Percentiles rank a stretch among this genome's conserved stretches.
phyloP scores from a whole-genome alignment of 805 yeast species.

The Yueomyces sinensis region DNA sequence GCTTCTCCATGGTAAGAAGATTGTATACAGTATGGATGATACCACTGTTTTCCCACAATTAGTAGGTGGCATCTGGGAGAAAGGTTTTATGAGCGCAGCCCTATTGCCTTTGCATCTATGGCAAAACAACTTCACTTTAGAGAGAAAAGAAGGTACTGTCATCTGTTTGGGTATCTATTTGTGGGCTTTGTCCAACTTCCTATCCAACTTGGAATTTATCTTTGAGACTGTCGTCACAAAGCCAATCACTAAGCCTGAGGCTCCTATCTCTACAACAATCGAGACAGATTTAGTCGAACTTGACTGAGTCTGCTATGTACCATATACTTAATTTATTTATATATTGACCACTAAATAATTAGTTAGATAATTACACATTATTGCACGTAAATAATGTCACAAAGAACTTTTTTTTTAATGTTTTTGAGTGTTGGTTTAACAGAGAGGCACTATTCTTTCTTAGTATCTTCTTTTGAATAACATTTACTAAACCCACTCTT shows the following conservation, averaged over 20 bases:
- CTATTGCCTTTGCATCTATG: slow-evolving; percentile 15
- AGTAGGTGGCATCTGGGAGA: slow-evolving; percentile 19
- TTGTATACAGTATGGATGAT: slow-evolving; percentile 18
- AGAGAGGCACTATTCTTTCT: too few relatives aligned
- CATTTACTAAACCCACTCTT: too few relatives aligned
- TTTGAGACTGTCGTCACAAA: slow-evolving; percentile 4
- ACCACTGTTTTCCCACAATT: slow-evolving; percentile 19
- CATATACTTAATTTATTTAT: too few relatives aligned
- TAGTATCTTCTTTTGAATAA: too few relatives aligned
- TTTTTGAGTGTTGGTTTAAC: too few relatives aligned
- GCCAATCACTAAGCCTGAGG: slow-evolving; percentile 2
- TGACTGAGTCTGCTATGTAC: too few relatives aligned
- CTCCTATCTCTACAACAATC: neutral
- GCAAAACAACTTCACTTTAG: slow-evolving; percentile 1
- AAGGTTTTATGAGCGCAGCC: slow-evolving; percentile 21
- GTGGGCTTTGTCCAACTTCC: slow-evolving; percentile 20
- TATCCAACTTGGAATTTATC: slow-evolving; percentile 16
- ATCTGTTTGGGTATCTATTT: slow-evolving; percentile 19
- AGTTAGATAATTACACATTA: too few relatives aligned
- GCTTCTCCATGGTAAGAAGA: slow-evolving; percentile 22
- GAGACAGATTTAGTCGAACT: neutral
- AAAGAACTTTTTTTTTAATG: too few relatives aligned
- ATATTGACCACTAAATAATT: too few relatives aligned
- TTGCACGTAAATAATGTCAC: too few relatives aligned
- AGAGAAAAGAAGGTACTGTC: neutral